Evolutionary conservation across 768 basidiomycete genomes (phyloP), one percentile per base, ranked within the genome.

Genomic region (Leccinum variicolor): DNA sequence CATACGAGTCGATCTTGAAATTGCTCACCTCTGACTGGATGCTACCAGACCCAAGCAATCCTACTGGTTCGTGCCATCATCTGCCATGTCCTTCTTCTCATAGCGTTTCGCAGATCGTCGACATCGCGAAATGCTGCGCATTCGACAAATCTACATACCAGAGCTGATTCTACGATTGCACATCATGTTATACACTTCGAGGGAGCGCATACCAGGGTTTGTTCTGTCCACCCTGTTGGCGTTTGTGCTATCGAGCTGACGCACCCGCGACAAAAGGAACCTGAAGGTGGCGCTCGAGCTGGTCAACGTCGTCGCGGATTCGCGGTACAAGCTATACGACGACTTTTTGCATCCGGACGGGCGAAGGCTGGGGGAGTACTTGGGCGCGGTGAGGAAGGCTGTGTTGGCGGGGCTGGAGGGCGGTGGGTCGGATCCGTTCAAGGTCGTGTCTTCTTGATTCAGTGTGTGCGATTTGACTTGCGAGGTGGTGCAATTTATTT

Each of bases 161-260:
- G 94, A 97, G 69, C 79, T 98, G 21, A 84, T 98, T 63, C 79
- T 98, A 61, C 85, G 92, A 21, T 75, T 98, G 2, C 94, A 98
- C 66, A 77, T 81, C 46, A 75, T 88, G 51, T 74, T 98, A 11
- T 80, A 84, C 58, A 73, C 77, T 33, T 92, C 93, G 6, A 76
- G 85, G 8, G 71, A 77, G 10, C 74, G 83, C 21, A 78, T 93
- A 43, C 84, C 87, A 49, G 80, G 82, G 93, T 90, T 63, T 52
- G 86, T 78, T 2, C 10, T 39, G 36, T n/a, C 14, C 36, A 39
- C 28, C 28, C n/a, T 41, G 15, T 47, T 46, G 6, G 17, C n/a
- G 1, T 10, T 33, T 11, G 17, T 17, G 43, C 28, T 46, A 19
- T 48, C 19, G 26, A 36, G 36, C 58, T 62, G 55, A 67, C 23